Evolutionary conservation across 1,284 basidiomycete genomes (phyloP), one percentile per base, ranked within the genome.

Genomic region (Malassezia vespertilionis): DNA sequence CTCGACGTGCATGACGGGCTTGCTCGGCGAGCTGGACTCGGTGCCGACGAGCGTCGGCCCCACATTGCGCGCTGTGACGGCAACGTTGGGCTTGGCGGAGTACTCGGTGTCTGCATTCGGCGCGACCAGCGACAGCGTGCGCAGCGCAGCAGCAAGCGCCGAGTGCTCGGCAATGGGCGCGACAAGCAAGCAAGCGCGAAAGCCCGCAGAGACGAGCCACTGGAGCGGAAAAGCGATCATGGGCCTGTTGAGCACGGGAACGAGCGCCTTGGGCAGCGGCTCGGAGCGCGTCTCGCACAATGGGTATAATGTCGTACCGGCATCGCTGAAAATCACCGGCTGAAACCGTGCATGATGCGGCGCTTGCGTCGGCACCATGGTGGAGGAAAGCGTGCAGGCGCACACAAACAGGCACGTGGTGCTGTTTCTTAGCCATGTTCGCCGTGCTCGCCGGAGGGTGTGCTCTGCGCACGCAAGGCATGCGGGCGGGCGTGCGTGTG

Each of bases 311-410:
- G 61, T 63, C 49, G 53, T 54, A 9, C 60, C 63, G 7, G 57
- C 61, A 34, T 61, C 65, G 49, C 64, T 63, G 40, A 65, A 64
- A 41, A 69, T 58, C 52, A 69, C 57, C 40, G 66, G 64, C 43
- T 63, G 60, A 28, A 60, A 57, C 31, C 59, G 53, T 23, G 57
- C 36, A 8, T 56, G 40, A 33, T 63, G 56, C 34, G 31, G 15
- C 45, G 23, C 49, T 42, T 27, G 52, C 41, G 33, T 22, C 39
- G 47, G 37, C 18, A 22, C 42, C 42, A 40, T 40, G 20, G 30
- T 40, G 11, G 39, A 14, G 24, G 8, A 21, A 32, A 30, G 32
- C n/a, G n/a, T n/a, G n/a, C n/a, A n/a, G n/a, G n/a, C n/a, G n/a
- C n/a, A n/a, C n/a, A n/a, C n/a, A n/a, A n/a, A n/a, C n/a, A n/a